Evolutionary conservation across 2,329 filamentous ascomycete species (phyloP), one percentile per base, ranked within the genome.

Genomic region (Cercospora sp.): DNA sequence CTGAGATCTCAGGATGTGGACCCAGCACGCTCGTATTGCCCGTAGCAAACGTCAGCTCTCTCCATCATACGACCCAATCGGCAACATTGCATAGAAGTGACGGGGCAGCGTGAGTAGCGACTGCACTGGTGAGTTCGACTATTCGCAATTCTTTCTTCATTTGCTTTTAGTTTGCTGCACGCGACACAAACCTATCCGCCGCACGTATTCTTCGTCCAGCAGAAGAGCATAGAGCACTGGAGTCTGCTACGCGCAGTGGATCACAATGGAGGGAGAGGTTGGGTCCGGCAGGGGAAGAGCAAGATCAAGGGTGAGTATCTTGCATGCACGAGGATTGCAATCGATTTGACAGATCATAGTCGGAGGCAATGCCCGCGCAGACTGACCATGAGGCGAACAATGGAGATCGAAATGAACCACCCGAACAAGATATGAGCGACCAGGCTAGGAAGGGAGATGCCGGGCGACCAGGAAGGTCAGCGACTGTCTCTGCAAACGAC

Each of bases 401-500:
- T 24, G 49, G 18, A 53, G 24, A 53, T 10, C 49, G 49, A 53
- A 53, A 26, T 10, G 49, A 53, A 4, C 49, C 12, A 7, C 12
- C 5, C 12, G 49, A 21, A 53, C 49, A 53, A 53, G 49, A 26
- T 26, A 2, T 53, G 49, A 28, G 49, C 49, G 49, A 53, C 6
- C 49, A 53, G 5, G 24, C 49, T 53, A 9, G 34, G 34, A 58
- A 63, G 53, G 51, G 51, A 13, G 66, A 59, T 21, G 62, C 67
- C 49, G 66, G 43, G 9, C 57, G 65, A 51, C 70, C 66, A n/a
- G 55, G 53, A 2, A 61, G 70, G 43, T 65, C 70, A 21, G 67
- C 69, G 7, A 72, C 70, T 26, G 61, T 65, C 3, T 66, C 65
- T 24, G 30, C 37, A 9, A 40, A 65, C 10, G 67, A 69, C 26